Conservation (phyloP, 129 eudicot genomes). For the Rutidosis leptorrhynchoides region DNA sequence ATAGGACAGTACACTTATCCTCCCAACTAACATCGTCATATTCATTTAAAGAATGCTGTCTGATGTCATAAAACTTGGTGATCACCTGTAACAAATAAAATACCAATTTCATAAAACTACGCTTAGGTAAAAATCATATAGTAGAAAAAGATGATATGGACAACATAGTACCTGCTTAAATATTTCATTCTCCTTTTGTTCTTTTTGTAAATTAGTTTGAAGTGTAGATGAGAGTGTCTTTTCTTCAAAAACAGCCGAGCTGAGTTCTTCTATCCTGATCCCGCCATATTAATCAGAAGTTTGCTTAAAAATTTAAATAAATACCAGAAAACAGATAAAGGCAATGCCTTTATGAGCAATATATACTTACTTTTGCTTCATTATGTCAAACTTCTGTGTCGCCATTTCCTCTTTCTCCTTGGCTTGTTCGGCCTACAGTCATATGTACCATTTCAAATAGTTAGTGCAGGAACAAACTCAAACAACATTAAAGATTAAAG, state of each 20-base stretch:
- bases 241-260: constrained; percentile 45
- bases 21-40: constrained; percentile 48
- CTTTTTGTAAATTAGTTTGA: constrained; percentile 42
- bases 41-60: constrained; percentile 35
- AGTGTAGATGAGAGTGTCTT: constrained; percentile 40
- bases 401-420: constrained; percentile 73
- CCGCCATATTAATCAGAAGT: constrained; percentile 23
- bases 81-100: constrained; percentile 50
- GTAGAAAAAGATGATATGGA: neutral
- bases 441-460: constrained; percentile 18
- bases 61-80: constrained; percentile 58
- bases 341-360: neutral
- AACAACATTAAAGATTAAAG: constrained; percentile 5
- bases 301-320: constrained; percentile 1
- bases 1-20: constrained; percentile 56
- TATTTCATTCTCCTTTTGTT: constrained; percentile 47
- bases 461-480: neutral
- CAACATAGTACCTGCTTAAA: constrained; percentile 51
- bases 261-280: constrained; percentile 73
- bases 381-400: constrained; percentile 45
- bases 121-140: neutral
- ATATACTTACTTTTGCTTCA: constrained; percentile 48
- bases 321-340: constrained; percentile 11
- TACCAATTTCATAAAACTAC: neutral
- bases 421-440: constrained; percentile 73